These are phyloP conservation scores for Collybia sordida DNA, from an alignment of 768 basidiomycete genomes.

Conservation along the genomic window DNA sequence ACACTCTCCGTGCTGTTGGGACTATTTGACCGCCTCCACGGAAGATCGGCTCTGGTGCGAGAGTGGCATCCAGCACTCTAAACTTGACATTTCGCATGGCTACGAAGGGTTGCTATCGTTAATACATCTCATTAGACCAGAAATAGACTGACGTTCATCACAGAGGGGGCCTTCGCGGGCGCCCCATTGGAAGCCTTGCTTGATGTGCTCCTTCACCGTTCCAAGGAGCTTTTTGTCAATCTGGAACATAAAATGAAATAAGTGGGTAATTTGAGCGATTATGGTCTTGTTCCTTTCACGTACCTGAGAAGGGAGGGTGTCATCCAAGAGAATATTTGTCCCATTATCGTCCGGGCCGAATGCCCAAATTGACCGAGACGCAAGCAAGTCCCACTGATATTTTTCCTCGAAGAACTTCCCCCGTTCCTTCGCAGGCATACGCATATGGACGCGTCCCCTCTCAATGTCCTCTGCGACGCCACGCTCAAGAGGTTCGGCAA, in stretches of 20 bases:
- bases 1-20: slow-evolving; percentile 96
- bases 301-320: slow-evolving; percentile 93
- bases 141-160: slow-evolving; percentile 85
- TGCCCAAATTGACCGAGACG: slow-evolving; percentile 98
- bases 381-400: slow-evolving; percentile 97
- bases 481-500: slow-evolving; percentile 94
- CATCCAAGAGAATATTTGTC: slow-evolving; percentile 91
- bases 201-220: slow-evolving; percentile 91
- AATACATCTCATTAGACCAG: neutral
- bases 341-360: slow-evolving; percentile 98
- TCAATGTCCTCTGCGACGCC: slow-evolving; percentile 98
- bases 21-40: slow-evolving; percentile 98
- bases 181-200: slow-evolving; percentile 99
- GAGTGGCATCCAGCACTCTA: slow-evolving; percentile 86
- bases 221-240: slow-evolving; percentile 91
- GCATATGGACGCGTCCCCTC: slow-evolving; percentile 88
- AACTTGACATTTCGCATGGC: slow-evolving; percentile 99
- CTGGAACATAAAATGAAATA: slow-evolving; percentile 31
- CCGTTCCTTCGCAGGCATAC: slow-evolving; percentile 92
- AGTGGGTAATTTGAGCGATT: neutral
- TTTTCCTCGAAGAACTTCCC: slow-evolving; percentile 96
- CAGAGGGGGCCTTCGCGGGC: slow-evolving; percentile 96
- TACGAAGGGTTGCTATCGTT: slow-evolving; percentile 26
- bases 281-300: slow-evolving; percentile 10
- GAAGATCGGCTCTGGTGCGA: slow-evolving; percentile 96